These are phyloP conservation scores for Hydnomerulius pinastri DNA, from an alignment of 768 basidiomycete species.

Conservation along the genomic window DNA sequence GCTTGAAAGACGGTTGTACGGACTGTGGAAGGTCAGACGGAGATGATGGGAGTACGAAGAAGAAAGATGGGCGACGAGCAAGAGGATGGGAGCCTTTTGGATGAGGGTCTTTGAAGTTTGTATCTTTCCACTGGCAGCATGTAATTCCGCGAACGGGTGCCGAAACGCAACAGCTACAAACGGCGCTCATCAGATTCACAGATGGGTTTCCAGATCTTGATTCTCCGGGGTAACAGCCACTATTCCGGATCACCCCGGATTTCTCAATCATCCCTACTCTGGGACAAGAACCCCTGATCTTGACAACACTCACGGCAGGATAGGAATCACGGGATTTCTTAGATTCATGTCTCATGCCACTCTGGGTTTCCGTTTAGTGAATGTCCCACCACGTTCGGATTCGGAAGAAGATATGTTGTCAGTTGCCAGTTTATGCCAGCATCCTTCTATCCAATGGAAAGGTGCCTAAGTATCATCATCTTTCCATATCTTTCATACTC, in stretches of 20 bases:
- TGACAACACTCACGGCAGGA: background rate
- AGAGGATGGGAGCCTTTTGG: conserved; percentile 36
- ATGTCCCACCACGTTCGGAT: background rate
- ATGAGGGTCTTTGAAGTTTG: conserved; percentile 33
- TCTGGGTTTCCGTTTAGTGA: conserved; percentile 1
- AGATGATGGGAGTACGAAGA: conserved; percentile 24
- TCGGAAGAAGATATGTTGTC: background rate
- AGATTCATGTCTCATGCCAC: background rate
- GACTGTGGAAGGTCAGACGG: background rate
- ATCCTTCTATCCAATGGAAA: conserved; percentile 10
- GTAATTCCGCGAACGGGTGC: conserved; percentile 42
- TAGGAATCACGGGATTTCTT: conserved; percentile 13
- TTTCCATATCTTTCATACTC: conserved; percentile 3
- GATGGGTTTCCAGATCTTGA: conserved; percentile 26
- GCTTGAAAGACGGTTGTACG: conserved; percentile 1
- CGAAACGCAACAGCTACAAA: conserved; percentile 37
- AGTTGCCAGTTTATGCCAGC: conserved; percentile 7
- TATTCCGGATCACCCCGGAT: conserved; percentile 34
- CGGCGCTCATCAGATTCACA: conserved; percentile 38
- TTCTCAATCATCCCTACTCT: background rate
- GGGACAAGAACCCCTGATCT: background rate
- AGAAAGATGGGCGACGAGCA: conserved; percentile 17
- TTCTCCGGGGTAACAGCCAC: conserved; percentile 11
- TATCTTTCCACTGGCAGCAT: conserved; percentile 36
- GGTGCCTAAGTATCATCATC: conserved; percentile 6